Conservation (phyloP, 129 eudicot genomes). For the Calendula officinalis region DNA sequence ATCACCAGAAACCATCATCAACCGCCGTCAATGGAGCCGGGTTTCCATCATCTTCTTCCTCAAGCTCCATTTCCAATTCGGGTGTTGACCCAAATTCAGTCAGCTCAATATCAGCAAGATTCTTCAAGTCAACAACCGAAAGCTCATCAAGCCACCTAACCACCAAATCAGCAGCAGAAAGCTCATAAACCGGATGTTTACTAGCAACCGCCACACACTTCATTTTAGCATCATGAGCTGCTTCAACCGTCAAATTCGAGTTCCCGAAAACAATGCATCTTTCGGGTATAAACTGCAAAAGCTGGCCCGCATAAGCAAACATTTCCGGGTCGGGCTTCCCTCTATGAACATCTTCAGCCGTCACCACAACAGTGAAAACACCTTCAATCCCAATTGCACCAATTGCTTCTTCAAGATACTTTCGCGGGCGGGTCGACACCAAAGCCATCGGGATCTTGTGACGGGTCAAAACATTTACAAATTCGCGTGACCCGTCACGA, state of each 20-base stretch:
- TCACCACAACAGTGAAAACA: conserved; percentile 63
- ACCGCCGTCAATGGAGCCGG: conserved; percentile 39
- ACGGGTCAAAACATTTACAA: conserved; percentile 50
- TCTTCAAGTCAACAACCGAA: conserved; percentile 77
- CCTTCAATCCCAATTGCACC: conserved; percentile 67
- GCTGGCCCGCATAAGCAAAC: conserved; percentile 78
- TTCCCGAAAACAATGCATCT: conserved; percentile 92
- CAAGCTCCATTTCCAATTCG: conserved; percentile 73
- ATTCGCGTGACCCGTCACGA: conserved; percentile 69
- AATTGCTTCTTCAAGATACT: conserved; percentile 54
- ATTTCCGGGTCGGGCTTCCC: conserved; percentile 95
- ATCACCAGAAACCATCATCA: conserved; percentile 76
- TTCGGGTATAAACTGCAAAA: conserved; percentile 66
- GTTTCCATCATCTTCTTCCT: conserved; percentile 41
- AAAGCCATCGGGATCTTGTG: conserved; percentile 85
- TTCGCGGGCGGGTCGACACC: conserved; percentile 80
- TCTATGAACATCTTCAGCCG: conserved; percentile 82
- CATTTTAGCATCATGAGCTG: conserved; percentile 94
- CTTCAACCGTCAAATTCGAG: conserved; percentile 83
- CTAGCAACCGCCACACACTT: conserved; percentile 96
- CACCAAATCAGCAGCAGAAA: conserved; percentile 81
- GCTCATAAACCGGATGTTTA: conserved; percentile 81
- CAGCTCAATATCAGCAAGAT: conserved; percentile 73
- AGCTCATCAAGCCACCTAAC: conserved; percentile 78
- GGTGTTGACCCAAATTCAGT: conserved; percentile 59